Evolutionary conservation across 2,329 filamentous ascomycete genomes (phyloP), one percentile per base, ranked within the genome.

Genomic region (Ilyonectria destructans): DNA sequence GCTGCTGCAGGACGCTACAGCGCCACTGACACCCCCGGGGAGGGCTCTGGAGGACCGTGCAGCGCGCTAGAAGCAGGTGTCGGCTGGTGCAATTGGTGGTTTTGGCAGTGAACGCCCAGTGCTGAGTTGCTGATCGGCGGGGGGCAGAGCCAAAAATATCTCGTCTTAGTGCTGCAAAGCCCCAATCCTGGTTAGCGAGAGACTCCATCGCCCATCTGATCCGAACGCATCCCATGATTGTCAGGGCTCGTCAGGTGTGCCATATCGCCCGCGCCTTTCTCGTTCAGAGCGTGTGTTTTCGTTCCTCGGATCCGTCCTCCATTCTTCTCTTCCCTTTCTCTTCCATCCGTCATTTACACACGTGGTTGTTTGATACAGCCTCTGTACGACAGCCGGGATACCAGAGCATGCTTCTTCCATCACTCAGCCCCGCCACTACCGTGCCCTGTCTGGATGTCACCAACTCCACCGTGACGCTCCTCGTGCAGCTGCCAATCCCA

Each of bases 121-220:
- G 40, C 40, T 8, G 5, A 8, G 40, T 17, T 43, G 40, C 40
- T 31, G 48, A 62, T 40, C 33, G 58, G 7, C 31, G n/a, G 51
- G 31, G 51, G 49, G 29, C 31, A 21, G 12, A 13, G 21, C 46
- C 51, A 55, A 54, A 43, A 62, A 62, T 62, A 55, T 54, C 48
- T 52, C 26, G 33, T 33, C 17, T 46, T 46, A 21, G 45, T 46
- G 45, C 45, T n/a, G 37, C 48, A 51, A 51, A 29, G 51, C 51
- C 29, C 51, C 31, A n/a, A n/a, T 31, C 48, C 48, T 43, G 40
- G 15, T 43, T 43, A 43, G 40, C 40, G 40, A 43, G 13, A 17
- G 2, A 8, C 23, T 31, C 26, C 7, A 31, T 51, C 15, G 17
- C 31, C 40, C 26, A 31, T 19, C 15, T 17, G 17, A 31, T 31